Conservation (phyloP, 768 basidiomycete species). For the Russula virescens region DNA sequence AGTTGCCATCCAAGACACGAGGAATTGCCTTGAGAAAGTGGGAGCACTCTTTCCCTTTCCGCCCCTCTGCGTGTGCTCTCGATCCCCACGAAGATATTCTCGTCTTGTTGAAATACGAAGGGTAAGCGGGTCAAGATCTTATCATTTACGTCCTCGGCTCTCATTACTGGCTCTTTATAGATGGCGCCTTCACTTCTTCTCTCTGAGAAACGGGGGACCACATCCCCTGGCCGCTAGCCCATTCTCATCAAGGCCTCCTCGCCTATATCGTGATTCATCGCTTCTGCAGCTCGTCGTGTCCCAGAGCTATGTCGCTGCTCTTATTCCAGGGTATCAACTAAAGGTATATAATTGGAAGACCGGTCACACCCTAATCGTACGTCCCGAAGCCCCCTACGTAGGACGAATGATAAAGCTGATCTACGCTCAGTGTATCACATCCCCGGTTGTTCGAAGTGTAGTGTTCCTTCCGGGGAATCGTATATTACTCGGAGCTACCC, state of each 20-base stretch:
- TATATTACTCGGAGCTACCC: not conserved
- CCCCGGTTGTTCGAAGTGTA: not conserved
- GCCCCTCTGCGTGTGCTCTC: not conserved
- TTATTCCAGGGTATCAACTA: not conserved
- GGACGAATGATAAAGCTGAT: not conserved
- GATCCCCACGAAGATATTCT: slow-evolving; percentile 10
- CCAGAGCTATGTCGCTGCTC: not conserved
- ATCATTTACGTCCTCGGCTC: not conserved
- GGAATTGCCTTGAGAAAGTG: slow-evolving; percentile 3
- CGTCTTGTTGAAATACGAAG: not conserved
- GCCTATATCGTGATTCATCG: no score
- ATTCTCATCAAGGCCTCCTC: not conserved
- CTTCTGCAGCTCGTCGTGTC: not conserved
- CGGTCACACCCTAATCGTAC: slow-evolving; percentile 8
- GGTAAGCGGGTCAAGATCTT: not conserved
- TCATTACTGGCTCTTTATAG: not conserved
- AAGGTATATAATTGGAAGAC: slow-evolving; percentile 11
- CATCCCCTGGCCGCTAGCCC: slow-evolving; percentile 3
- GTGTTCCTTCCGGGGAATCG: slow-evolving; percentile 2
- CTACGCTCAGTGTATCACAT: not conserved
- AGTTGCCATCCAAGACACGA: slow-evolving; percentile 1
- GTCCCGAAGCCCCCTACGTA: not conserved
- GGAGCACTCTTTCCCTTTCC: slow-evolving; percentile 7
- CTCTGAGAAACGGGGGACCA: slow-evolving; percentile 7
- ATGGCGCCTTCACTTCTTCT: not conserved